phyloP scores from a whole-genome alignment of 805 yeast genomes.

The Metschnikowia arizonensis region DNA sequence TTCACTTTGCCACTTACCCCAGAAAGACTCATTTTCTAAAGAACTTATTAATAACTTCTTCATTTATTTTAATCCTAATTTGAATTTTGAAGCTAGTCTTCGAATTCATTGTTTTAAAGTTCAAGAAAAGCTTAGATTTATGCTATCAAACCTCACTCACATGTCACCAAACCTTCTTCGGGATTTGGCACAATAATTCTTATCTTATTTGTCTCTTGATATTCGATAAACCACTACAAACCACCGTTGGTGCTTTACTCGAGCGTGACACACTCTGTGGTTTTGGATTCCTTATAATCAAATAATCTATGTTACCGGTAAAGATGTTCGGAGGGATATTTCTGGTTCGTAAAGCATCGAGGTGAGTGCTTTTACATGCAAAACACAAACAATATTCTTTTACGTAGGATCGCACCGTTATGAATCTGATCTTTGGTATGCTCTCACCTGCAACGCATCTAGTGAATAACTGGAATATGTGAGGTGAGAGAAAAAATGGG shows the following conservation, averaged over 20 bases:
- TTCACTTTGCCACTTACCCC: neutral
- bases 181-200: neutral
- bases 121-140: neutral
- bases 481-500: neutral
- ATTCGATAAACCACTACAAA: neutral
- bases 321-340: neutral
- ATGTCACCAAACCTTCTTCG: neutral
- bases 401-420: neutral
- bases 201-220: neutral
- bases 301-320: no score
- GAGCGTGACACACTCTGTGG: no score
- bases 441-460: neutral
- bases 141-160: neutral
- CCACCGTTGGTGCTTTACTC: neutral
- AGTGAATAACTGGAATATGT: neutral
- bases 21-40: neutral
- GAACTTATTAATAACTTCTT: neutral
- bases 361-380: neutral
- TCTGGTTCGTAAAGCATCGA: neutral
- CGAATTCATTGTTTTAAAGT: neutral
- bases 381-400: neutral
- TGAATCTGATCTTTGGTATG: neutral
- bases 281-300: no score
- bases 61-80: neutral
- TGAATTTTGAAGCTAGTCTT: neutral